phyloP scores from a whole-genome alignment of 257 asterid genomes.

The Mitragyna speciosa region DNA sequence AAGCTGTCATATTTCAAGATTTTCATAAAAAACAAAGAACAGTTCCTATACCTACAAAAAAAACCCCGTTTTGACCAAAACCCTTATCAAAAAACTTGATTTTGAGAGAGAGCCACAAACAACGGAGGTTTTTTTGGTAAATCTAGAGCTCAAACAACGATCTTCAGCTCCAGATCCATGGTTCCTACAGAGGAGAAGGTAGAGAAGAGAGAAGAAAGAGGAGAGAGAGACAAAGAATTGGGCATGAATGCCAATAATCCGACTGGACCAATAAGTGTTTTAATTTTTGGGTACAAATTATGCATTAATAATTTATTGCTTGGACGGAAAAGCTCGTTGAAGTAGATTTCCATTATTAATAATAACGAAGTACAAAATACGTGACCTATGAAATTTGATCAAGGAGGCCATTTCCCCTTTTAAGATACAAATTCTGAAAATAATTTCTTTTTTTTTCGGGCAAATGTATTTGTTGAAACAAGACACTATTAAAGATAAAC shows the following conservation, averaged over 20 bases:
- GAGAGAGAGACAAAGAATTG: constrained; percentile 59
- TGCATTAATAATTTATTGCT: too few relatives aligned
- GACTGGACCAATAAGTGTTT: constrained; percentile 53
- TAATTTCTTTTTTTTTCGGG: too few relatives aligned
- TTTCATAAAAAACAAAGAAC: not conserved
- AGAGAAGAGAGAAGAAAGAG: constrained; percentile 29
- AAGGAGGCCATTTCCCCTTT: too few relatives aligned
- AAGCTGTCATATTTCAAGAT: not conserved
- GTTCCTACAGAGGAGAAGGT: constrained; percentile 33
- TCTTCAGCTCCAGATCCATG: constrained; percentile 58
- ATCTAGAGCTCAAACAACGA: constrained; percentile 33
- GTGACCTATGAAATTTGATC: too few relatives aligned
- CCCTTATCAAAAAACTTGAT: constrained; percentile 21
- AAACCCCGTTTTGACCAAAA: constrained; percentile 3
- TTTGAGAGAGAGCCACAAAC: not conserved
- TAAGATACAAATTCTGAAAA: too few relatives aligned
- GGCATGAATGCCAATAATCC: constrained; percentile 51
- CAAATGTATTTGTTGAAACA: too few relatives aligned
- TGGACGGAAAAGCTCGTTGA: too few relatives aligned
- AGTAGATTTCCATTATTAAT: too few relatives aligned
- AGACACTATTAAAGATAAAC: too few relatives aligned
- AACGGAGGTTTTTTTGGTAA: not conserved
- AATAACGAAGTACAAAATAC: too few relatives aligned
- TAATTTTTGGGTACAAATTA: constrained; percentile 33
- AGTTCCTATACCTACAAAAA: constrained; percentile 18